Conservation (phyloP, 306 rosid genomes). For the Hippophae rhamnoides region DNA sequence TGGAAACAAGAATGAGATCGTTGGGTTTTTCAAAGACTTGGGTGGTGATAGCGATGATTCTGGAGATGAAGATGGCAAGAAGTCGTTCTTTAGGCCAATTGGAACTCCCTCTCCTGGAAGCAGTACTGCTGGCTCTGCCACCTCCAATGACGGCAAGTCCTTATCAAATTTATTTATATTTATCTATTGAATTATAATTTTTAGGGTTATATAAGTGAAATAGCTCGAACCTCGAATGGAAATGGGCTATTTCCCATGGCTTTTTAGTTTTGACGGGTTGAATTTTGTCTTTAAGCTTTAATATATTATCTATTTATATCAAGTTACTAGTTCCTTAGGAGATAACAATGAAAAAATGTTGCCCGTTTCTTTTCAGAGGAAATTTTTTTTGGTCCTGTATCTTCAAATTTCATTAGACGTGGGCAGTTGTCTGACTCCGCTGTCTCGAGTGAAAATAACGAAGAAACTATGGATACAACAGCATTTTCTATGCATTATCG, state of each 20-base stretch:
- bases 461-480: slow-evolving; percentile 82
- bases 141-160: slow-evolving; percentile 38
- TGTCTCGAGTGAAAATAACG: slow-evolving; percentile 50
- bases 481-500: slow-evolving; percentile 89
- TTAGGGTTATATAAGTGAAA: too few species aligned
- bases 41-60: slow-evolving; percentile 49
- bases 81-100: slow-evolving; percentile 34
- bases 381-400: slow-evolving; percentile 74
- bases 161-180: background rate
- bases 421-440: slow-evolving; percentile 57
- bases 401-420: slow-evolving; percentile 66
- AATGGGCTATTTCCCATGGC: background rate
- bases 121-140: slow-evolving; percentile 32
- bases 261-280: background rate
- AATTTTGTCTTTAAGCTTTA: background rate
- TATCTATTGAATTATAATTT: too few species aligned
- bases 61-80: slow-evolving; percentile 26
- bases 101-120: slow-evolving; percentile 49
- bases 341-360: background rate
- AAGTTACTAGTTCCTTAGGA: background rate
- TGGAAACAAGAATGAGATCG: slow-evolving; percentile 14
- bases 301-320: background rate
- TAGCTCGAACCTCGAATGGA: too few species aligned
- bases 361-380: slow-evolving; percentile 36
- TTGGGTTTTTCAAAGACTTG: slow-evolving; percentile 52